Evolutionary conservation across 495 filamentous ascomycete genomes (phyloP).

Genomic region (Daldinia bambusicola): DNA sequence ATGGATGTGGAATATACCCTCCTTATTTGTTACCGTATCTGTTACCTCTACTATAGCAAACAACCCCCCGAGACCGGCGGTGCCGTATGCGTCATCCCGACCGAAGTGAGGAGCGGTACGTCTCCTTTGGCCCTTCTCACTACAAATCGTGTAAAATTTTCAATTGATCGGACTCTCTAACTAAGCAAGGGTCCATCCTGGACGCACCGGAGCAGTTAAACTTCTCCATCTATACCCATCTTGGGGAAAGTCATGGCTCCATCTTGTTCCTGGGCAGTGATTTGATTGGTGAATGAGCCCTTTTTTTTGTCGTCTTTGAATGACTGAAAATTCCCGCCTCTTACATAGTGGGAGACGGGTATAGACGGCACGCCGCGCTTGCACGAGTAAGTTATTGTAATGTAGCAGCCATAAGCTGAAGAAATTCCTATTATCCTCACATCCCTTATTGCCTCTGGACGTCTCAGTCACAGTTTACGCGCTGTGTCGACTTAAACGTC

Average conservation of each 20-base stretch:
- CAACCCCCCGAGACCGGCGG: conserved; percentile 42
- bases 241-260: conserved; percentile 27
- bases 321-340: conserved; percentile 20
- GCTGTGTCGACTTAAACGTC: neutral
- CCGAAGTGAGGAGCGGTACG: conserved; percentile 26
- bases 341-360: conserved; percentile 16
- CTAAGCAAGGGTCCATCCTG: neutral
- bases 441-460: conserved; percentile 12
- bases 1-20: neutral
- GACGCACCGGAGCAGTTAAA: conserved; percentile 2
- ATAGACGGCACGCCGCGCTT: conserved; percentile 18
- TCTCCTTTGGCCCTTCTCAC: conserved; percentile 4
- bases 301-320: conserved; percentile 25
- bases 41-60: conserved; percentile 2
- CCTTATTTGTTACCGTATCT: conserved; percentile 5
- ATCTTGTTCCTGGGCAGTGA: conserved; percentile 15
- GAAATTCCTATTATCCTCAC: conserved; percentile 15
- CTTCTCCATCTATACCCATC: conserved; percentile 24
- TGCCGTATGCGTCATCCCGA: conserved; percentile 39
- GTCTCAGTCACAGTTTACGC: neutral
- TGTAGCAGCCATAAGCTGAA: conserved; percentile 2
- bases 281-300: conserved; percentile 32
- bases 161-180: conserved; percentile 24
- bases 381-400: conserved; percentile 19
- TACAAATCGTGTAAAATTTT: conserved; percentile 28